Conservation (phyloP, 768 basidiomycete species). For the Porpolomopsis calyptriformis region DNA sequence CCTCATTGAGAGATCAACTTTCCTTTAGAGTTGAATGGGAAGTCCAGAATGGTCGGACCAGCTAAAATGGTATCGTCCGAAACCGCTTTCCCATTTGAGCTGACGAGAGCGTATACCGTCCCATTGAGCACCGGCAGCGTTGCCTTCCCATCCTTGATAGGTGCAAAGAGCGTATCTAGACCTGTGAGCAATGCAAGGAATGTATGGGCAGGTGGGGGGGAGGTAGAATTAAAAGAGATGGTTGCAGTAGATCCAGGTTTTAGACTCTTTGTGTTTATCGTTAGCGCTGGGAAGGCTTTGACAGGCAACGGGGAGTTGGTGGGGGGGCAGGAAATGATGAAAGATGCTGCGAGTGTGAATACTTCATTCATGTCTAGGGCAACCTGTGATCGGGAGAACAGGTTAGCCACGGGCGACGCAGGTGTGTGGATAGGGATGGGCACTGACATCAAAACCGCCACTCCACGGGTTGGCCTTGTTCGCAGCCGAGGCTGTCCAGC, state of each 20-base stretch:
- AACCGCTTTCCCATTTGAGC: slow-evolving; percentile 17
- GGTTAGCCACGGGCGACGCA: background rate
- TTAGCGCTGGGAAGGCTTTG: slow-evolving; percentile 42
- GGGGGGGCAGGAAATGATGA: slow-evolving; percentile 45
- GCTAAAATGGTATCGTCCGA: slow-evolving; percentile 34
- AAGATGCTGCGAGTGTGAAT: slow-evolving; percentile 30
- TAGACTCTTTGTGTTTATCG: slow-evolving; percentile 21
- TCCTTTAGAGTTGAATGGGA: slow-evolving; percentile 11
- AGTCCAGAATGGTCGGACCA: slow-evolving; percentile 31
- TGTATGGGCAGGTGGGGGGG: slow-evolving; percentile 17
- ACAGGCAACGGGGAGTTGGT: slow-evolving; percentile 43
- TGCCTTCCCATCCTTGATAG: slow-evolving; percentile 20
- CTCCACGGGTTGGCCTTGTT: slow-evolving; percentile 37
- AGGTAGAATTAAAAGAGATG: slow-evolving; percentile 9
- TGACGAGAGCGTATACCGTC: slow-evolving; percentile 42
- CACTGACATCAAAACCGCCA: slow-evolving; percentile 36
- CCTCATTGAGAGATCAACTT: slow-evolving; percentile 6
- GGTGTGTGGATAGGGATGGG: background rate
- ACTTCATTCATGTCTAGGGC: slow-evolving; percentile 23
- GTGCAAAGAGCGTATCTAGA: slow-evolving; percentile 26
- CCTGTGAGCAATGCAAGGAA: slow-evolving; percentile 36
- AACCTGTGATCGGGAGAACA: slow-evolving; percentile 17
- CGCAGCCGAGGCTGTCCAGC: slow-evolving; percentile 41
- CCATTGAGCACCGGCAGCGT: slow-evolving; percentile 32
- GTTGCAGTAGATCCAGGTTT: slow-evolving; percentile 16